Percentiles rank a stretch among this genome's conserved stretches.
These are phyloP conservation scores for Lactarius akahatsu DNA, from an alignment of 768 basidiomycete species.

Conservation along the genomic window DNA sequence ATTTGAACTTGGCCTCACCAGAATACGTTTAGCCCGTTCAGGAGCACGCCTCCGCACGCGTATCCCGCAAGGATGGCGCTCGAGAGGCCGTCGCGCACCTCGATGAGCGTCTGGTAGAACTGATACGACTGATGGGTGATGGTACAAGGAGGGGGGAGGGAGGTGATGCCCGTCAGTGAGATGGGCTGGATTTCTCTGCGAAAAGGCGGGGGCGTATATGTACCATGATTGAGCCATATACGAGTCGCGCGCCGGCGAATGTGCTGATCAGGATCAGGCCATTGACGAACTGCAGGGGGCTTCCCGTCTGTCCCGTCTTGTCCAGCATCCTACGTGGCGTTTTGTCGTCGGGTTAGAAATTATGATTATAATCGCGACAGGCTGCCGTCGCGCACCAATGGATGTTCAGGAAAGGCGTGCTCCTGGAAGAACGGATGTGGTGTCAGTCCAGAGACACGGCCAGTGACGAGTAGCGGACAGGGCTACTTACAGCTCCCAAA, in stretches of 20 bases:
- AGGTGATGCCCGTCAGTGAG: not conserved
- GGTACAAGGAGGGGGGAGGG: not conserved
- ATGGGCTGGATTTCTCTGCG: not conserved
- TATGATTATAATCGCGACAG: not conserved
- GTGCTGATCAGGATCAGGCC: conserved; percentile 61
- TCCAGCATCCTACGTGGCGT: conserved; percentile 62
- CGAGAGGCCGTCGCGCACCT: conserved; percentile 55
- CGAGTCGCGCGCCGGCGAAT: conserved; percentile 69
- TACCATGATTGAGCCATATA: conserved; percentile 61
- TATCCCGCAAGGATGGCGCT: conserved; percentile 48
- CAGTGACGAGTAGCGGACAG: not conserved
- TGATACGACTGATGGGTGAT: conserved; percentile 51
- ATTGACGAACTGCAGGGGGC: conserved; percentile 66
- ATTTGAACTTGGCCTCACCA: conserved; percentile 48
- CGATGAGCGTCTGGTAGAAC: conserved; percentile 60
- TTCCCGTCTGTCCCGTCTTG: conserved; percentile 71
- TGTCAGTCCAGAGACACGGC: conserved; percentile 2
- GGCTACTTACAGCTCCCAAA: conserved; percentile 71
- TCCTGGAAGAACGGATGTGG: conserved; percentile 39
- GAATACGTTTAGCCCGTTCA: conserved; percentile 75
- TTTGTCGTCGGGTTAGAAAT: not conserved
- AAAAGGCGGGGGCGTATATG: conserved; percentile 18
- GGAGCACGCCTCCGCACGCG: conserved; percentile 56
- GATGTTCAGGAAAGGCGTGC: conserved; percentile 84
- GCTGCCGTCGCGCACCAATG: conserved; percentile 59